These are phyloP conservation scores for Heterobasidion occidentale DNA, from an alignment of 1,284 basidiomycete species.

Conservation along the genomic window DNA sequence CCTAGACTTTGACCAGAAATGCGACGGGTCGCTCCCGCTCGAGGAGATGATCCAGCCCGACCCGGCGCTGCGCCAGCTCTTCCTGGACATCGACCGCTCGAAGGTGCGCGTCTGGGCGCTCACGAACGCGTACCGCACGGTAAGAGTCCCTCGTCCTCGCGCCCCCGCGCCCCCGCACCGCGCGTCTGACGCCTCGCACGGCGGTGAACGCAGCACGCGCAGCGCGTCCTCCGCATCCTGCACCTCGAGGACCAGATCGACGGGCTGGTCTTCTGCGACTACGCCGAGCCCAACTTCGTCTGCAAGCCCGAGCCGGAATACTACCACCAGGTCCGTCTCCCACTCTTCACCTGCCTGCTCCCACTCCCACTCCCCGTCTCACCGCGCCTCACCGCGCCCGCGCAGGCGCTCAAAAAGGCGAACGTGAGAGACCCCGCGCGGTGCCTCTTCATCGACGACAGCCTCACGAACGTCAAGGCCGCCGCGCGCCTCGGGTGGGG, in stretches of 20 bases:
- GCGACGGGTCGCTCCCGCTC: slow-evolving; percentile 78
- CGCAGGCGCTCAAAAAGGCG: slow-evolving; percentile 58
- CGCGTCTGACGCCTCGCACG: background rate
- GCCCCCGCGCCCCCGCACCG: background rate
- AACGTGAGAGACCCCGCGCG: slow-evolving; percentile 52
- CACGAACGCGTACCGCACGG: slow-evolving; percentile 75
- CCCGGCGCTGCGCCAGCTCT: slow-evolving; percentile 53
- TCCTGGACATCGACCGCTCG: slow-evolving; percentile 72
- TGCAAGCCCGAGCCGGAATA: slow-evolving; percentile 80
- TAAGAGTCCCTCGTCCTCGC: slow-evolving; percentile 25
- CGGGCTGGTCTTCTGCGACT: slow-evolving; percentile 79
- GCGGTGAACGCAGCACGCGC: slow-evolving; percentile 54
- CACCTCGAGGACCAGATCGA: slow-evolving; percentile 72
- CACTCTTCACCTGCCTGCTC: background rate
- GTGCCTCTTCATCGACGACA: slow-evolving; percentile 76
- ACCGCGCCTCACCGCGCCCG: background rate
- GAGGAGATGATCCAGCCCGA: slow-evolving; percentile 74
- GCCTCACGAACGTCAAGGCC: slow-evolving; percentile 54
- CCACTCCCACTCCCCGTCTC: background rate
- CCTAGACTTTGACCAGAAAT: slow-evolving; percentile 79
- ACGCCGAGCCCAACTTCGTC: slow-evolving; percentile 57
- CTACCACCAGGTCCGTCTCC: slow-evolving; percentile 45
- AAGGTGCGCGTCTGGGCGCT: slow-evolving; percentile 78
- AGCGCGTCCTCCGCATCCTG: slow-evolving; percentile 72
- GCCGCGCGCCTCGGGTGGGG: slow-evolving; percentile 64